Evolutionary conservation across 257 asterid species (phyloP).

Genomic region (Ballota nigra): DNA sequence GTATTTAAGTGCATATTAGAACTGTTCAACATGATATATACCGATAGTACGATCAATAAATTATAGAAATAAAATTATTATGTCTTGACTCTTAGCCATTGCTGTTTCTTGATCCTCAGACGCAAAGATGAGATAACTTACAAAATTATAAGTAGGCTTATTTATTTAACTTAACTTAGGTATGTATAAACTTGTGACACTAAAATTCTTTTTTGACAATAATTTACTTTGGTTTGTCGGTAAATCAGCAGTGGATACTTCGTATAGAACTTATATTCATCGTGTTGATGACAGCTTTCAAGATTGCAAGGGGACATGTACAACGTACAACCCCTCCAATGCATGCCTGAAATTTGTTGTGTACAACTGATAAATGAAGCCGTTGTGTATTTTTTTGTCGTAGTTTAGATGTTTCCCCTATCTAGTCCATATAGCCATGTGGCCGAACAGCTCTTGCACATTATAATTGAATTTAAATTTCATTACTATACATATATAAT

Average conservation of each 20-base stretch:
- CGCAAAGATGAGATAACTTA: background rate
- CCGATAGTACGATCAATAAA: background rate
- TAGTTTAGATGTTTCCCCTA: background rate
- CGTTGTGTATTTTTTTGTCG: background rate
- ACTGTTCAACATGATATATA: too few species aligned
- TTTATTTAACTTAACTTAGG: background rate
- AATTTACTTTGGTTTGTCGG: conserved; percentile 5
- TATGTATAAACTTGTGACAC: background rate
- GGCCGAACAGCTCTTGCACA: background rate
- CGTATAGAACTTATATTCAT: background rate
- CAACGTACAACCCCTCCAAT: conserved; percentile 8
- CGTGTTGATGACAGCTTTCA: background rate
- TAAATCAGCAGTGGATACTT: background rate
- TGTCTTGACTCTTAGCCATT: background rate
- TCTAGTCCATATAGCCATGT: conserved; percentile 17
- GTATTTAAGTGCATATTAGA: too few species aligned
- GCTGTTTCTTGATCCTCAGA: background rate
- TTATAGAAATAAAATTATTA: background rate
- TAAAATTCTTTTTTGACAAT: conserved; percentile 9
- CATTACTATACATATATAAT: background rate
- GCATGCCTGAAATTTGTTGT: background rate
- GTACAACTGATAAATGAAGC: conserved; percentile 18
- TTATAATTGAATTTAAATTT: too few species aligned
- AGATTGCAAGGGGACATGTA: conserved; percentile 4
- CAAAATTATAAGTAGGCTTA: background rate